phyloP scores from a whole-genome alignment of 495 filamentous ascomycete genomes.

The Annulohypoxylon stygium region DNA sequence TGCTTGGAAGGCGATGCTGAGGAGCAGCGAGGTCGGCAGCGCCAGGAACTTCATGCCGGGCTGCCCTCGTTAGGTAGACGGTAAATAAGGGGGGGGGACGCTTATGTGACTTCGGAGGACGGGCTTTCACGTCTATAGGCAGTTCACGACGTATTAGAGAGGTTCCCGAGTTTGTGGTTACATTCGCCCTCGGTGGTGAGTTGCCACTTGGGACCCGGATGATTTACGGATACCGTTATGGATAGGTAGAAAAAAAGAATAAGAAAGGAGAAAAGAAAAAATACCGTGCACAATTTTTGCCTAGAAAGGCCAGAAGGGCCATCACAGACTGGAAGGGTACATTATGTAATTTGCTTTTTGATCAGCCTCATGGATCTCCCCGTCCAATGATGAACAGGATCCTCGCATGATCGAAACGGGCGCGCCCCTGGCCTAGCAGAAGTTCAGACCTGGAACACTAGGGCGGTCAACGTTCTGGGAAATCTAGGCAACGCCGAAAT shows the following conservation, averaged over 20 bases:
- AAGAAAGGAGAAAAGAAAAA: slow-evolving; percentile 12
- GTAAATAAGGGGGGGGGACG: neutral
- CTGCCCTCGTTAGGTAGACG: neutral
- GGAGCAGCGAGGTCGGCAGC: slow-evolving; percentile 44
- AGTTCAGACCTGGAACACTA: slow-evolving; percentile 2
- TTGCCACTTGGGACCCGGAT: neutral
- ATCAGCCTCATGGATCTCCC: slow-evolving; percentile 18
- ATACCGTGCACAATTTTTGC: slow-evolving; percentile 1
- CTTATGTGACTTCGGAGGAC: neutral
- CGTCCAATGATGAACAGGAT: slow-evolving; percentile 21
- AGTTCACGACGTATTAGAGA: neutral
- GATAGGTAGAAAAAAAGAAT: neutral
- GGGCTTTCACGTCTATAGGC: neutral
- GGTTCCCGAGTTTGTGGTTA: slow-evolving; percentile 3
- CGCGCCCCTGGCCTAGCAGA: slow-evolving; percentile 16
- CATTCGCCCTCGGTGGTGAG: slow-evolving; percentile 7
- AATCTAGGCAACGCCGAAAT: slow-evolving; percentile 4
- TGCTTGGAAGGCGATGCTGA: slow-evolving; percentile 52
- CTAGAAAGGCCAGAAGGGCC: slow-evolving; percentile 1
- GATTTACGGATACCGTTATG: neutral
- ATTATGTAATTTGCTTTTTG: slow-evolving; percentile 32
- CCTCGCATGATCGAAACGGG: slow-evolving; percentile 18
- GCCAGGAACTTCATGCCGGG: slow-evolving; percentile 43
- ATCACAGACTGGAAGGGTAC: slow-evolving; percentile 5
- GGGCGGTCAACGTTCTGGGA: slow-evolving; percentile 9